A percentile compares a stretch with the other conserved stretches of the same genome.
Conservation (phyloP, 1,284 basidiomycete species). For the Ceratobasidium sp. region DNA sequence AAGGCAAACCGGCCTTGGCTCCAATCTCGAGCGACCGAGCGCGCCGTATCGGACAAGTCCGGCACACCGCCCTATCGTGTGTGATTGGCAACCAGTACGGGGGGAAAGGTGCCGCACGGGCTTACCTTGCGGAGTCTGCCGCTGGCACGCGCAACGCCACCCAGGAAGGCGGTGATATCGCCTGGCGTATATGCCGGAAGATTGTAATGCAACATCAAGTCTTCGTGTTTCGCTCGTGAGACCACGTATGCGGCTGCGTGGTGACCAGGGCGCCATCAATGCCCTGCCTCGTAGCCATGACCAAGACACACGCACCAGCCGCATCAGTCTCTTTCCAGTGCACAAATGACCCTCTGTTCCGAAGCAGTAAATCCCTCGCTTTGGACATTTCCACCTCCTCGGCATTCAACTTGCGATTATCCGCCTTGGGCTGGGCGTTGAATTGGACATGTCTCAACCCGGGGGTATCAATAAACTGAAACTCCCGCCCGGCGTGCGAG, state of each 20-base stretch:
- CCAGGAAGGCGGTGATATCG: constrained; percentile 80
- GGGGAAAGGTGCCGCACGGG: background rate
- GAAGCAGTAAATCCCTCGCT: constrained; percentile 76
- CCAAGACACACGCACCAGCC: constrained; percentile 64
- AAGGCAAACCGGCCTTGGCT: constrained; percentile 80
- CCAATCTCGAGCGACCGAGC: constrained; percentile 92
- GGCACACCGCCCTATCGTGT: constrained; percentile 71
- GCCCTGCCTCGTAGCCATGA: background rate
- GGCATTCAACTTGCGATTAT: constrained; percentile 54
- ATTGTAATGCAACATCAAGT: constrained; percentile 89
- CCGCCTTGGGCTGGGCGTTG: constrained; percentile 54
- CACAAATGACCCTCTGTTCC: constrained; percentile 89
- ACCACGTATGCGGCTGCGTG: constrained; percentile 76
- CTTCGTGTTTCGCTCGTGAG: constrained; percentile 77
- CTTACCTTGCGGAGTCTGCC: constrained; percentile 83
- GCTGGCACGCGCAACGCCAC: constrained; percentile 81
- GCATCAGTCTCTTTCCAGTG: constrained; percentile 85
- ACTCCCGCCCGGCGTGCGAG: constrained; percentile 58
- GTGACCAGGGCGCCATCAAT: too few species aligned
- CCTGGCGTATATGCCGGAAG: constrained; percentile 84
- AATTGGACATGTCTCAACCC: constrained; percentile 70
- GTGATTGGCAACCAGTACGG: constrained; percentile 33
- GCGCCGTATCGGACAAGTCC: constrained; percentile 83
- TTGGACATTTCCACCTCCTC: constrained; percentile 60
- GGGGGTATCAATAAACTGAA: constrained; percentile 84